A percentile compares a stretch with the other conserved stretches of the same genome.
Conservation (phyloP, 768 basidiomycete species). For the Panus rudis region DNA sequence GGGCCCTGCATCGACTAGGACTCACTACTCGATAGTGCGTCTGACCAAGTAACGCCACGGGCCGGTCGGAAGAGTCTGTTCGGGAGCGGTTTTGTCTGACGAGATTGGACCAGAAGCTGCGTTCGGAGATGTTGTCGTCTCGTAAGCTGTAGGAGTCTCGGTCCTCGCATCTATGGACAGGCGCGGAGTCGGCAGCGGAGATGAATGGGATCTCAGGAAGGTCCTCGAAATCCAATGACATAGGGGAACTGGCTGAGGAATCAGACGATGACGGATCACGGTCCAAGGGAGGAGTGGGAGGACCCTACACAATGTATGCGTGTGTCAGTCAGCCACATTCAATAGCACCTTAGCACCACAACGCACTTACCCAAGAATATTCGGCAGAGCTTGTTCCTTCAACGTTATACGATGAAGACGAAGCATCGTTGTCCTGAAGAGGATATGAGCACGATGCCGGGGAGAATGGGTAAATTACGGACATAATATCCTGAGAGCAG, state of each 20-base stretch:
- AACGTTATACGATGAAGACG: not conserved
- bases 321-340: not conserved
- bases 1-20: slow-evolving; percentile 28
- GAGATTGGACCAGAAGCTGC: slow-evolving; percentile 33
- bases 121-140: not conserved
- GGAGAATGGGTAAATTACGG: no score
- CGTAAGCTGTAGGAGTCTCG: not conserved
- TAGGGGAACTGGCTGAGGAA: slow-evolving; percentile 12
- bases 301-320: slow-evolving; percentile 1
- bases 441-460: not conserved
- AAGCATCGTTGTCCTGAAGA: not conserved
- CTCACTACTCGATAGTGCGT: slow-evolving; percentile 10
- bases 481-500: not conserved
- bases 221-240: slow-evolving; percentile 16
- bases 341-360: not conserved
- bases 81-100: slow-evolving; percentile 19
- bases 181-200: slow-evolving; percentile 7
- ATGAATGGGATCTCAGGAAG: slow-evolving; percentile 24
- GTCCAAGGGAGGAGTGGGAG: slow-evolving; percentile 2
- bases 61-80: slow-evolving; percentile 15
- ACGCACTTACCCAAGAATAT: slow-evolving; percentile 8
- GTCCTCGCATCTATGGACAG: slow-evolving; percentile 12
- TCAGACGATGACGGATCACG: slow-evolving; percentile 14
- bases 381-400: not conserved
- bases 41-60: slow-evolving; percentile 11